These are phyloP conservation scores for Pulveroboletus sp. DNA, from an alignment of 768 basidiomycete species.

Conservation along the genomic window DNA sequence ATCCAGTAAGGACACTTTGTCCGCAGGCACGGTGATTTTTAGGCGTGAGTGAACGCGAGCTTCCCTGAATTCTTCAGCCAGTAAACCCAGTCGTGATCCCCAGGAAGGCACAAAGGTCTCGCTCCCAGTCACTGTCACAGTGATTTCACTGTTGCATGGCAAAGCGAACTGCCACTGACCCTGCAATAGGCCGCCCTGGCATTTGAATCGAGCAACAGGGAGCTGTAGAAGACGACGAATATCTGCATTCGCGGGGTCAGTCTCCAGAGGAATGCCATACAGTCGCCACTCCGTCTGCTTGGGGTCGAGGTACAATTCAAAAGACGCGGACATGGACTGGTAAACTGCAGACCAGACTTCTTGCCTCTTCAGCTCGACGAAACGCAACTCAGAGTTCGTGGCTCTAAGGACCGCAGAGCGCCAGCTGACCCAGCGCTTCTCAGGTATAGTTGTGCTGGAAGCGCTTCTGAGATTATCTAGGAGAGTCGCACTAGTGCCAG, in stretches of 20 bases:
- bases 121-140: constrained; percentile 53
- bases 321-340: constrained; percentile 62
- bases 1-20: constrained; percentile 54
- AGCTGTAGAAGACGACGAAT: constrained; percentile 70
- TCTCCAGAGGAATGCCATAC: constrained; percentile 64
- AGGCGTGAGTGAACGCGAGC: constrained; percentile 66
- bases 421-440: constrained; percentile 70
- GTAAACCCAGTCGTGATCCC: constrained; percentile 78
- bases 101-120: constrained; percentile 79
- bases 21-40: constrained; percentile 54
- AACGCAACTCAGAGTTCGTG: constrained; percentile 65
- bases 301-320: constrained; percentile 77
- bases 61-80: constrained; percentile 60
- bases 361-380: constrained; percentile 83
- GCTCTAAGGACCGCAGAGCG: constrained; percentile 61
- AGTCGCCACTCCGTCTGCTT: constrained; percentile 85
- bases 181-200: constrained; percentile 52
- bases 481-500: constrained; percentile 44
- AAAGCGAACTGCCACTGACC: constrained; percentile 83
- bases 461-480: constrained; percentile 50
- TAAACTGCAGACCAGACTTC: constrained; percentile 84
- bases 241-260: constrained; percentile 74
- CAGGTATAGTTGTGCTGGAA: constrained; percentile 42
- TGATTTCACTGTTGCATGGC: constrained; percentile 54
- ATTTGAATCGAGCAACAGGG: constrained; percentile 75